phyloP scores from a whole-genome alignment of 805 yeast species.

The Zygotorulaspora danielsina region DNA sequence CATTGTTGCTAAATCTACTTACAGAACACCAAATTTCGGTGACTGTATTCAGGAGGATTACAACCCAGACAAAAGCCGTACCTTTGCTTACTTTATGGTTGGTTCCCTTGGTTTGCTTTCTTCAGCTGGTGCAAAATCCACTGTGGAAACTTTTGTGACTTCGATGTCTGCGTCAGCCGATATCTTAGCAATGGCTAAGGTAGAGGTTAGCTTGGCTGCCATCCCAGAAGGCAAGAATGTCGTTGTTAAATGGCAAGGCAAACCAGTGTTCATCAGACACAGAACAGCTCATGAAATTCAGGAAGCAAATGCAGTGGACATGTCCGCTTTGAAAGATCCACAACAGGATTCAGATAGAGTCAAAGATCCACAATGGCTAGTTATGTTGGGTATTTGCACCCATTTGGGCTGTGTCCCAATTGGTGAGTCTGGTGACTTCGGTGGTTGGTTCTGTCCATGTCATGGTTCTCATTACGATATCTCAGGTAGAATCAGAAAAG shows the following conservation, averaged over 20 bases:
- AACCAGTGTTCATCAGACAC: constrained; percentile 99
- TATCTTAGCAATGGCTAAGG: constrained; percentile 98
- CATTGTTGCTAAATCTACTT: constrained; percentile 58
- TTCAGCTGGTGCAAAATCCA: constrained; percentile 93
- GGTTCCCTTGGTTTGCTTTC: constrained; percentile 89
- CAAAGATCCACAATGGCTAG: constrained; percentile 94
- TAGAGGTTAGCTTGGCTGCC: constrained; percentile 88
- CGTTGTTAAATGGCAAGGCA: constrained; percentile 99
- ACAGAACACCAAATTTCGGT: constrained; percentile 88
- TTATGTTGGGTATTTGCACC: constrained; percentile 99
- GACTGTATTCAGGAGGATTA: constrained; percentile 68
- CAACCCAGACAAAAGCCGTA: constrained; percentile 73
- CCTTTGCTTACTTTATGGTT: constrained; percentile 93
- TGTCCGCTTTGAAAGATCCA: constrained; percentile 84
- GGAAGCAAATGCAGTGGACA: constrained; percentile 85
- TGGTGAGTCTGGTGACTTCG: constrained; percentile 99
- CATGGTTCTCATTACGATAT: constrained; percentile 99
- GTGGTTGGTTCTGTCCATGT: constrained; percentile 99
- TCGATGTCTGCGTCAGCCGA: constrained; percentile 98
- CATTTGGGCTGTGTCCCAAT: constrained; percentile 99
- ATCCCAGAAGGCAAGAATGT: constrained; percentile 98
- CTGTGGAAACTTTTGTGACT: constrained; percentile 87
- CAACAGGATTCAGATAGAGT: constrained; percentile 91
- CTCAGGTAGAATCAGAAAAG: constrained; percentile 99
- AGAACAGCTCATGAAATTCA: constrained; percentile 89